Percentiles rank a stretch among this genome's conserved stretches.
phyloP scores from a whole-genome alignment of 768 basidiomycete genomes.

The Xerocomellus intermedius region DNA sequence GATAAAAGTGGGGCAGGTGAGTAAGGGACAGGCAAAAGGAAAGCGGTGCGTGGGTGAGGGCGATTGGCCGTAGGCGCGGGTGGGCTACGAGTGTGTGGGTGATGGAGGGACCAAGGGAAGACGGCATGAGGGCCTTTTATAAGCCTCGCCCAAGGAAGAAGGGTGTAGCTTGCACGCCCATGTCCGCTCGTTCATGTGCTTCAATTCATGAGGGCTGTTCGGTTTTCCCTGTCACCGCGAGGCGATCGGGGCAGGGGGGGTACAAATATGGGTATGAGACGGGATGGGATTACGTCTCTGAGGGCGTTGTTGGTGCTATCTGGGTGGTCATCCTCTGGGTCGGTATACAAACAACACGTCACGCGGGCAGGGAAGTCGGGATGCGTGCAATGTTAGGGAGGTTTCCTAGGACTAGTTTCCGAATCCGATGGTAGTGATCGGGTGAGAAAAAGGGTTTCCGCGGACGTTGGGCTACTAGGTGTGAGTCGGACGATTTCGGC shows the following conservation, averaged over 20 bases:
- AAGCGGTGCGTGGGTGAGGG: background rate
- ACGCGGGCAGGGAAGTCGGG: background rate
- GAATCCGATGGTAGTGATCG: background rate
- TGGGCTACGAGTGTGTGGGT: constrained; percentile 2
- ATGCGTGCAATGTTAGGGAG: background rate
- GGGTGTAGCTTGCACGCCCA: constrained; percentile 5
- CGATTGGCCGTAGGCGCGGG: background rate
- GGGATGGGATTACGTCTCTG: constrained; percentile 13
- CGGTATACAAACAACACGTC: background rate
- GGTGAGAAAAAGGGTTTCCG: background rate
- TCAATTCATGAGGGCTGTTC: background rate
- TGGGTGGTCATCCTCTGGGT: background rate
- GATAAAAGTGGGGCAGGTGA: background rate
- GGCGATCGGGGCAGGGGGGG: constrained; percentile 20
- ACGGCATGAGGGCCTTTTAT: constrained; percentile 3
- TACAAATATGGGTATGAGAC: background rate
- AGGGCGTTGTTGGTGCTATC: background rate
- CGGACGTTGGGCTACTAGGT: background rate
- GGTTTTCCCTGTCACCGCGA: constrained; percentile 2
- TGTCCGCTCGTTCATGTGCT: background rate
- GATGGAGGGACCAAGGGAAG: background rate
- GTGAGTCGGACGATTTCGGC: background rate
- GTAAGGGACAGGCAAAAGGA: background rate
- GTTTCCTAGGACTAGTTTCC: background rate
- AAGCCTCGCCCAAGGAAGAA: constrained; percentile 7